These are phyloP conservation scores for Calycina marina DNA, from an alignment of 2,329 filamentous ascomycete species.

Conservation along the genomic window DNA sequence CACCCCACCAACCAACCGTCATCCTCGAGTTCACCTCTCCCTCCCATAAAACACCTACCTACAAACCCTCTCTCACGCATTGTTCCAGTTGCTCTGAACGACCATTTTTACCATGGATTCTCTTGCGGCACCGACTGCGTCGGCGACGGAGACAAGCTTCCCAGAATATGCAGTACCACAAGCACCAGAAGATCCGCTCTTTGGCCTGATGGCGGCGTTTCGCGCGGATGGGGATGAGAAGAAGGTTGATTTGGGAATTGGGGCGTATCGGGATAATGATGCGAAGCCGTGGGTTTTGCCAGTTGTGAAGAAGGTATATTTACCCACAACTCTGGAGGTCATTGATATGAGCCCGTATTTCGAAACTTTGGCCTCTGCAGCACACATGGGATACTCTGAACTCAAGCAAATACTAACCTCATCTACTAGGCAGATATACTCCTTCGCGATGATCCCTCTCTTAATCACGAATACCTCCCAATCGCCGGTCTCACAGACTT, in stretches of 20 bases:
- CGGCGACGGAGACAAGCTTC: conserved; percentile 67
- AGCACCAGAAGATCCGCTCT: conserved; percentile 89
- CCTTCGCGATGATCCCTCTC: conserved; percentile 71
- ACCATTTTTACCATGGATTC: no score
- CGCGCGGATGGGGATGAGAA: conserved; percentile 59
- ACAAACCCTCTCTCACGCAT: no score
- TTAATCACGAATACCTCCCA: conserved; percentile 97
- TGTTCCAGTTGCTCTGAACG: no score
- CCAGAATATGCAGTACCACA: conserved; percentile 65
- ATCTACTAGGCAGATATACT: conserved; percentile 67
- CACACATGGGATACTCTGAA: no score
- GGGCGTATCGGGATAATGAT: conserved; percentile 87
- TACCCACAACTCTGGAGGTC: neutral
- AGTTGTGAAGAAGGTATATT: conserved; percentile 84
- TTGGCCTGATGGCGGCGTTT: conserved; percentile 82
- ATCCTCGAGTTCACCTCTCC: no score
- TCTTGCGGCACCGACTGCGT: no score
- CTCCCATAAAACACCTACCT: no score
- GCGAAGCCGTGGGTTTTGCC: conserved; percentile 96
- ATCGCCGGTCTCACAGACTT: conserved; percentile 81
- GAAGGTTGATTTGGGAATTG: conserved; percentile 87
- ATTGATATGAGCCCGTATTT: no score
- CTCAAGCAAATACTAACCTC: conserved; percentile 6
- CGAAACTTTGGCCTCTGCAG: no score
- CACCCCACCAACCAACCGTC: no score